Evolutionary conservation across 164 flowering plant genomes (phyloP), one percentile per base, ranked within the genome.

Genomic region (Echeveria elegans): DNA sequence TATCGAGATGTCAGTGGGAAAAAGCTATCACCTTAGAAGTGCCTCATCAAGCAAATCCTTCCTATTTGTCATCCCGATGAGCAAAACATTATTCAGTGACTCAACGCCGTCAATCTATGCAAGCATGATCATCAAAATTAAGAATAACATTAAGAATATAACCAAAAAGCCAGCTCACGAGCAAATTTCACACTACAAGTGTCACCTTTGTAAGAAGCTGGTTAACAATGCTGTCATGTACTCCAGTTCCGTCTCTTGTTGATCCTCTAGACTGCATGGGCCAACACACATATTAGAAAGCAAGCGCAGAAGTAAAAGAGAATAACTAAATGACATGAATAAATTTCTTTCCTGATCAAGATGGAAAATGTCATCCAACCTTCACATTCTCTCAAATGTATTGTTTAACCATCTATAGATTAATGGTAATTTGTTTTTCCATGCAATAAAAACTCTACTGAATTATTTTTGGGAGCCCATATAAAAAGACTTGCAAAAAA

Each of bases 21-120:
- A 37, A 6, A 31, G 62, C 40, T 24, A 6, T 65, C 48, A 92
- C 97, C 98, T 86, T 71, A 94, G 43, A 77, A 94, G 97, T 23
- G 98, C 98, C 81, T 94, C 98, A 78, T 91, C 98, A 74, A 91
- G 86, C 78, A 94, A 75, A 83, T 94, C 98, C 73, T 87, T 94
- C 74, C 98, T 84, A 82, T 94, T 94, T 52, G 98, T 94, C 98
- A 94, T 94, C 65, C 98, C 97, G 77, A 94, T 94, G 68, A 94
- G 93, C 81, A 94, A 77, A 64, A 94, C 99, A 82, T 94, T 94
- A 70, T 94, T 94, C 72, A 94, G 73, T 14, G 99, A 77, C 78
- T 94, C 99, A 73, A 94, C 99, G 52, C 97, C 97, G 80, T 94
- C 99, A 72, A 94, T 94, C 97, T 92, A 81, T 65, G 73, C 66